phyloP scores from a whole-genome alignment of 495 filamentous ascomycete genomes.

The Pyrenula massariospora region DNA sequence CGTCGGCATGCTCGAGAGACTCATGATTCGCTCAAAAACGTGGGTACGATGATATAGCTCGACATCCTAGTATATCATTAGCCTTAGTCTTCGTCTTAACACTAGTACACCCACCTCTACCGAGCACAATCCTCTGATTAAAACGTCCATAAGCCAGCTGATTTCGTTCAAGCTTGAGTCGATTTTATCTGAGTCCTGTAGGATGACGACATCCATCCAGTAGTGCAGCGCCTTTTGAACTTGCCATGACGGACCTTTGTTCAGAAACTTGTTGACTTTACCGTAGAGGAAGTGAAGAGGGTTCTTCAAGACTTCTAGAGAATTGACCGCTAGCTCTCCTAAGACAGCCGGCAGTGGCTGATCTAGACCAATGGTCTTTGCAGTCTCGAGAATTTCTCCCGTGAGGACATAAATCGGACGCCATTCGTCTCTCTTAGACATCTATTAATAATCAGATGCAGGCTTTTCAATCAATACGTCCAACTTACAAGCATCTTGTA shows the following conservation, averaged over 20 bases:
- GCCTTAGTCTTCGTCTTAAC: not conserved
- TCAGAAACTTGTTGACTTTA: constrained; percentile 78
- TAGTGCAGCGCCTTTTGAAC: constrained; percentile 59
- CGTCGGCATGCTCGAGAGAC: constrained; percentile 55
- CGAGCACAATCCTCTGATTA: constrained; percentile 58
- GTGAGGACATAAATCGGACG: constrained; percentile 63
- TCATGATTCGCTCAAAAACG: constrained; percentile 68
- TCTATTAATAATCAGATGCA: constrained; percentile 17
- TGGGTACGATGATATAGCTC: constrained; percentile 70
- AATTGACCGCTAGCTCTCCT: constrained; percentile 60
- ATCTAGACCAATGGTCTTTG: constrained; percentile 36
- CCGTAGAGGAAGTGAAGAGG: constrained; percentile 76
- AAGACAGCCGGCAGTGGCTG: constrained; percentile 59
- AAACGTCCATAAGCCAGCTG: constrained; percentile 68
- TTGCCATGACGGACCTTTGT: constrained; percentile 61
- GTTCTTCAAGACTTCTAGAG: constrained; percentile 54
- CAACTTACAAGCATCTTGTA: too few species aligned
- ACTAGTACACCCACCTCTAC: constrained; percentile 25
- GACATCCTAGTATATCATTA: constrained; percentile 44
- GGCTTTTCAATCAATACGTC: too few species aligned
- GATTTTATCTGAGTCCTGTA: constrained; percentile 57
- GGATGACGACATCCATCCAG: constrained; percentile 60
- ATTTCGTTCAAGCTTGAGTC: constrained; percentile 66
- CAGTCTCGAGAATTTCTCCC: constrained; percentile 68
- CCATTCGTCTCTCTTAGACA: constrained; percentile 63